Evolutionary conservation across 140 eudicot genomes (phyloP).

Genomic region (Stevia rebaudiana): DNA sequence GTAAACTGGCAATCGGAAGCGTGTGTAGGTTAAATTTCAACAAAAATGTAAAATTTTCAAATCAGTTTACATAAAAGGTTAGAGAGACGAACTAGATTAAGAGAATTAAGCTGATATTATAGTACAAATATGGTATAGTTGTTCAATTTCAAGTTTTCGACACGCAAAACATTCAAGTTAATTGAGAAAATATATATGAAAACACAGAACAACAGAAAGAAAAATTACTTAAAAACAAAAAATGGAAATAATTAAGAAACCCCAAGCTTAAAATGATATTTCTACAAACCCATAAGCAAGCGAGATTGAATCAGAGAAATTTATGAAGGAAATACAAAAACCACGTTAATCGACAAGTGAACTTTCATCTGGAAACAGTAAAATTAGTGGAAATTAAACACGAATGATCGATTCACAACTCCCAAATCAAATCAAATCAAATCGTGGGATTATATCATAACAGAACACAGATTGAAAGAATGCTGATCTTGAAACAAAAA

Average conservation of each 20-base stretch:
- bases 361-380: conserved; percentile 8
- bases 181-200: background rate
- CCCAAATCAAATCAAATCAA: background rate
- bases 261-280: background rate
- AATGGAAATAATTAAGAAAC: background rate
- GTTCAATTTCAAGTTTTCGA: conserved; percentile 1
- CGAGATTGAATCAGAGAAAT: background rate
- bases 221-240: background rate
- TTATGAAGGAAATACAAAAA: background rate
- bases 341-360: background rate
- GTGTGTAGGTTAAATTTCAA: conserved; percentile 5
- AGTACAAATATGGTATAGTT: background rate
- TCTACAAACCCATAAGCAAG: background rate
- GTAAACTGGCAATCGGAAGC: background rate
- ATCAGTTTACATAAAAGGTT: background rate
- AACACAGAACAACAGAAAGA: background rate
- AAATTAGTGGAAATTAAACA: background rate
- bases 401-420: background rate
- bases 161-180: background rate
- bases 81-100: background rate
- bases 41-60: background rate
- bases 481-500: background rate
- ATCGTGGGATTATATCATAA: background rate
- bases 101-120: background rate
- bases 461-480: background rate